phyloP scores from a whole-genome alignment of 2,329 filamentous ascomycete genomes.

The Harringtonia aguacate region DNA sequence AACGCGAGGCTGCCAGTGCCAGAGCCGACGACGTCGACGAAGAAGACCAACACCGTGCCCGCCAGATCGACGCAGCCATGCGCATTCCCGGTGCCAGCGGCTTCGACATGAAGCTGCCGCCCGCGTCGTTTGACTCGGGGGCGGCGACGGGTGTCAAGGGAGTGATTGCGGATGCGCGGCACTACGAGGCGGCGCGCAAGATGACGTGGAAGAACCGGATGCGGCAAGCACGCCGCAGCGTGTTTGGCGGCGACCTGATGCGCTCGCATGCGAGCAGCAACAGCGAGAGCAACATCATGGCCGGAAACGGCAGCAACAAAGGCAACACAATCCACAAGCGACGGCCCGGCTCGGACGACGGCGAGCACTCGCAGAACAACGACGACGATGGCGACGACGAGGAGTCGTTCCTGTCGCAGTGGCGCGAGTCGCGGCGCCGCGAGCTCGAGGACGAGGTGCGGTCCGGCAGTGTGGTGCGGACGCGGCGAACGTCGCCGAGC shows the following conservation, averaged over 20 bases:
- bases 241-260: constrained; percentile 32
- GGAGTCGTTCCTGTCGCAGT: constrained; percentile 70
- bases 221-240: constrained; percentile 41
- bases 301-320: constrained; percentile 20
- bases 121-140: constrained; percentile 52
- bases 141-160: constrained; percentile 75
- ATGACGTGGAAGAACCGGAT: constrained; percentile 43
- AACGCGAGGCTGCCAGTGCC: constrained; percentile 21
- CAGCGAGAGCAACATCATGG: constrained; percentile 15
- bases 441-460: constrained; percentile 60
- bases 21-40: constrained; percentile 41
- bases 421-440: constrained; percentile 69
- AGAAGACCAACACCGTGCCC: constrained; percentile 41
- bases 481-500: constrained; percentile 64
- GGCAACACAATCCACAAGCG: too few species aligned
- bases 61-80: constrained; percentile 53
- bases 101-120: constrained; percentile 41
- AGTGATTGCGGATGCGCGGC: constrained; percentile 73
- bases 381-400: constrained; percentile 44
- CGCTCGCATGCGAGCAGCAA: constrained; percentile 20
- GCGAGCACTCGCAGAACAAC: constrained; percentile 28
- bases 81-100: constrained; percentile 42
- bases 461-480: constrained; percentile 31
- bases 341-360: constrained; percentile 23
- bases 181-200: constrained; percentile 58